Evolutionary conservation across 768 basidiomycete genomes (phyloP), one percentile per base, ranked within the genome.

Genomic region (Gymnopilus dilepis): DNA sequence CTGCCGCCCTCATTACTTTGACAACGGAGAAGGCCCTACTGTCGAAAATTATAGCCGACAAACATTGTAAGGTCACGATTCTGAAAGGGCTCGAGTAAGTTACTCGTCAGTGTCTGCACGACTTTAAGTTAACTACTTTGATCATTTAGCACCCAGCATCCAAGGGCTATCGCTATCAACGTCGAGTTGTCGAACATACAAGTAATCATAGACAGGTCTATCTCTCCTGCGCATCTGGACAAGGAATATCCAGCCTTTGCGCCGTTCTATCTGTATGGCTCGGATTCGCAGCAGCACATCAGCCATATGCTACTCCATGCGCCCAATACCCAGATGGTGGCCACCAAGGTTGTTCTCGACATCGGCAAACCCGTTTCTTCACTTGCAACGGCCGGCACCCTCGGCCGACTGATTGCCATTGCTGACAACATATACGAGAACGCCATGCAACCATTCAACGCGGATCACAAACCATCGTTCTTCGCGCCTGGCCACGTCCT

Each of bases 261-360:
- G 64, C 78, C 77, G 4, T 81, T 81, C 70, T 80, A 78, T 63
- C 62, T 81, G 19, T 82, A 78, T 47, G 77, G 79, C 22, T 71
- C 71, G 6, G 9, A 19, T 2, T 58, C 64, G 30, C 65, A 76
- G 42, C 48, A 57, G 26, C 72, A 77, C 66, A 66, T 81, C 53
- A 77, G 78, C 41, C 80, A 80, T 60, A 65, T 73, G 24, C 63
- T 64, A 1, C 54, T 64, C 15, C 53, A 55, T 28, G 40, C 59
- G 3, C 59, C 59, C 7, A 60, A 60, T 19, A 33, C 52, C 5
- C 59, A 60, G 30, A 30, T 60, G 5, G 13, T 19, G 15, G 50
- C 59, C 15, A 42, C 37, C 17, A 15, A 55, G n/a, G 33, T 60
- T 12, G 26, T 40, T 1, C 51, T 55, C 19, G 21, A 19, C 19